Percentiles rank a stretch among this genome's conserved stretches.
phyloP scores from a whole-genome alignment of 2,329 filamentous ascomycete species.

The Malbranchea cinnamomea region DNA sequence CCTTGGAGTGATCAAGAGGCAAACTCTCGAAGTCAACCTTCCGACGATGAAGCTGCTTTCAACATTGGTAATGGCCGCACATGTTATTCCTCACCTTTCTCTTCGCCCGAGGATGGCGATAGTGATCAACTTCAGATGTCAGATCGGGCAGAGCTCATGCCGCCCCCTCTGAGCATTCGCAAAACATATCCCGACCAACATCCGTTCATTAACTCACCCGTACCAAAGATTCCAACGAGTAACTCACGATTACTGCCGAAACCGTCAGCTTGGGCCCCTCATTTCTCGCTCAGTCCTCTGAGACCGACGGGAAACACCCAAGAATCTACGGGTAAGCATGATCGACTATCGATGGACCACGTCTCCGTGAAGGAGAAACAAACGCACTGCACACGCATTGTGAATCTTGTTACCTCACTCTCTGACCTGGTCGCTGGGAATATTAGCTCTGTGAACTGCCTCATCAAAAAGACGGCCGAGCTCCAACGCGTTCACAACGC shows the following conservation, averaged over 20 bases:
- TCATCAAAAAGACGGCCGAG: constrained; percentile 11
- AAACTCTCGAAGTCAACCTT: no score
- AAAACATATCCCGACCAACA: no score
- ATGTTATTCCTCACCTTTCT: no score
- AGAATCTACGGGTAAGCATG: no score
- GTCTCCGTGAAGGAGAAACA: constrained; percentile 3
- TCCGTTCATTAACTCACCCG: no score
- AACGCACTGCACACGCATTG: no score
- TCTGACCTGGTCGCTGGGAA: constrained; percentile 3
- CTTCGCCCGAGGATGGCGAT: constrained; percentile 1
- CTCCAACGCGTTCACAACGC: constrained; percentile 11
- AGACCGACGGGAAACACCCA: no score
- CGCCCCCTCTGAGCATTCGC: constrained; percentile 15
- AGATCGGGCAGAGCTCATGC: constrained; percentile 10
- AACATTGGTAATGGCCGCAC: no score
- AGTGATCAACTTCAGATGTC: constrained; percentile 3
- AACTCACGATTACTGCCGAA: background rate
- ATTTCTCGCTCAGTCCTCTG: no score
- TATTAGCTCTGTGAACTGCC: constrained; percentile 1
- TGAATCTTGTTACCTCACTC: constrained; percentile 3
- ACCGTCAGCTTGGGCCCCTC: constrained; percentile 2
- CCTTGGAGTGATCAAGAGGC: background rate
- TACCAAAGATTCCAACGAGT: background rate
- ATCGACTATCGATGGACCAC: no score
- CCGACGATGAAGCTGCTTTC: no score